A percentile compares a stretch with the other conserved stretches of the same genome.
phyloP scores from a whole-genome alignment of 495 filamentous ascomycete species.

The Barbatosphaeria neglecta region DNA sequence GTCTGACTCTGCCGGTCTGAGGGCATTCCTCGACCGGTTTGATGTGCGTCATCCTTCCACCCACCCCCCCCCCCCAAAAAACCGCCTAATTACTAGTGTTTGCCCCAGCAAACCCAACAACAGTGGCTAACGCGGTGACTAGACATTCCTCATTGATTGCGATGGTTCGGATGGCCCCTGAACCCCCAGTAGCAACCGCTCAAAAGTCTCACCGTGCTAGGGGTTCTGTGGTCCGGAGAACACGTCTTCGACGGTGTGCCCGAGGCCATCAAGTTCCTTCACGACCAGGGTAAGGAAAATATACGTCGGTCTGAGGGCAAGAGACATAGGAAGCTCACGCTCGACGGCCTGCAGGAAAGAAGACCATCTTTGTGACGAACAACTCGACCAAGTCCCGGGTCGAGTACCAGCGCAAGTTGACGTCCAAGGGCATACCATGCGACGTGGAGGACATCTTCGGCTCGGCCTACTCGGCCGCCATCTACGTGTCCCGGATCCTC shows the following conservation, averaged over 20 bases:
- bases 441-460: slow-evolving; percentile 84
- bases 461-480: slow-evolving; percentile 84
- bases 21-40: slow-evolving; percentile 76
- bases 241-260: slow-evolving; percentile 71
- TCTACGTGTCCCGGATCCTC: slow-evolving; percentile 93
- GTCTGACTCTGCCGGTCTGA: slow-evolving; percentile 61
- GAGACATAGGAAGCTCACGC: neutral
- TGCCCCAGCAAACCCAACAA: neutral
- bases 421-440: slow-evolving; percentile 67
- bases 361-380: slow-evolving; percentile 93
- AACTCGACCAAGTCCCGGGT: slow-evolving; percentile 94
- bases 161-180: slow-evolving; percentile 53
- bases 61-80: too few species aligned
- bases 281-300: slow-evolving; percentile 54
- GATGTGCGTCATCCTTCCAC: slow-evolving; percentile 53
- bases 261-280: slow-evolving; percentile 71
- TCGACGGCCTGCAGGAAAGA: slow-evolving; percentile 52
- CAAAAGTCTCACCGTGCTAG: slow-evolving; percentile 32
- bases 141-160: slow-evolving; percentile 95
- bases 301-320: neutral
- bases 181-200: neutral
- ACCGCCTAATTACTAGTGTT: too few species aligned
- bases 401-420: slow-evolving; percentile 86
- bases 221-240: slow-evolving; percentile 93
- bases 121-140: slow-evolving; percentile 3